Evolutionary conservation across 768 basidiomycete species (phyloP), one percentile per base, ranked within the genome.

Genomic region (Dioszegia hungarica): DNA sequence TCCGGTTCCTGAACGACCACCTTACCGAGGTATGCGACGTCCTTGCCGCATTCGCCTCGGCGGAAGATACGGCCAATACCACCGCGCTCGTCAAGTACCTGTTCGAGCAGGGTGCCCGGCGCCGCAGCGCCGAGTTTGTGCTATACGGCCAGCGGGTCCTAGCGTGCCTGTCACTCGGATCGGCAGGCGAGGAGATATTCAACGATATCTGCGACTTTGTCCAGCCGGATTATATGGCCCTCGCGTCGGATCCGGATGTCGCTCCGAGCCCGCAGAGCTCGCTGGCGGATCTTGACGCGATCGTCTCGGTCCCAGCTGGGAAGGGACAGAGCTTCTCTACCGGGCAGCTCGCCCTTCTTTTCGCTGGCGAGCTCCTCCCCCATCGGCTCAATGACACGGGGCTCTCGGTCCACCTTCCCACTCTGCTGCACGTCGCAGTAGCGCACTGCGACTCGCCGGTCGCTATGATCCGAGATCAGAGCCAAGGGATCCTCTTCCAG

Each of bases 291-390:
- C 62, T 73, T 6, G 71, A 73, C 48, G 53, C 64, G 10, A 55
- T 68, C 24, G 22, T 77, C 71, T 54, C 86, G 84, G 19, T 81
- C 80, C 55, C 62, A 2, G 55, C 65, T 0, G 47, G 48, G 6
- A 38, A 62, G 38, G 60, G 63, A 5, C 68, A 67, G 22, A 50
- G 63, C 4, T 79, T 94, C 47, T 88, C 88, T 15, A 84, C 88
- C 0, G 89, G 89, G 14, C 91, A 94, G 69, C 89, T 89, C 69
- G 90, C 92, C 0, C 83, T 91, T 77, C 79, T 94, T 9, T 91
- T 92, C 69, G 69, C 72, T 40, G 73, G 73, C 3, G 68, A 76
- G 50, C 46, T 76, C 27, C 57, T 74, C 31, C 64, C 69, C 2
- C 59, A 68, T 20, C 65, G 69, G n/a, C 76, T 93, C 25, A 82